Conservation (phyloP, 2,329 filamentous ascomycete genomes). For the Tolypocladium amazonense region DNA sequence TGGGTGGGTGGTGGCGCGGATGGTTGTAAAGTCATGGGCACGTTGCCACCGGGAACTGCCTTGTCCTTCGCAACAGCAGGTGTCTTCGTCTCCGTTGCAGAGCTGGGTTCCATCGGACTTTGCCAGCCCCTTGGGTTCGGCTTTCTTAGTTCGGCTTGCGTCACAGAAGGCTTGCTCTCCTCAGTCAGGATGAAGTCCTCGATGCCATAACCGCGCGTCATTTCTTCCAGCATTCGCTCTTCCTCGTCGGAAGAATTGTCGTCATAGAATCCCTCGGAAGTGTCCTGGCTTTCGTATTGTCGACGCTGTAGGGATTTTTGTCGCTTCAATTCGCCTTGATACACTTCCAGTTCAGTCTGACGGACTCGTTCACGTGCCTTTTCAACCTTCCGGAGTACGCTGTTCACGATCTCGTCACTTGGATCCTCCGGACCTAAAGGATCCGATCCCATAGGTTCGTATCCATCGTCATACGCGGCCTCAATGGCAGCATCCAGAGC, state of each 20-base stretch:
- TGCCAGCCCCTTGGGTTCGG: constrained; percentile 72
- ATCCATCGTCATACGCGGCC: constrained; percentile 87
- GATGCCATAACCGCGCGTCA: constrained; percentile 73
- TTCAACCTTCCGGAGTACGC: constrained; percentile 57
- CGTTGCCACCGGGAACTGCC: constrained; percentile 10
- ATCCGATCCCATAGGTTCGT: constrained; percentile 56
- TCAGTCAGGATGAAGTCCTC: constrained; percentile 64
- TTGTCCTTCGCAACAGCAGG: constrained; percentile 61
- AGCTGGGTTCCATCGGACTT: constrained; percentile 49
- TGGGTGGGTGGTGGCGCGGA: constrained; percentile 38
- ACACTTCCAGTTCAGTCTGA: constrained; percentile 60
- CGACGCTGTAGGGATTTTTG: constrained; percentile 20
- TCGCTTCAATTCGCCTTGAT: constrained; percentile 13
- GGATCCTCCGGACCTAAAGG: constrained; percentile 24
- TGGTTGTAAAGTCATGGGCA: constrained; percentile 12
- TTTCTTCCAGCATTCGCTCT: constrained; percentile 73
- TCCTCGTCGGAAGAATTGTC: constrained; percentile 60
- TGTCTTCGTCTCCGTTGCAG: constrained; percentile 37
- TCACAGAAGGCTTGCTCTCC: constrained; percentile 43
- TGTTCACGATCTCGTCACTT: constrained; percentile 36
- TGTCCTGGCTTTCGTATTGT: constrained; percentile 5
- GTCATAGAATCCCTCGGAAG: constrained; percentile 48
- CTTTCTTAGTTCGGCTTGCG: constrained; percentile 49
- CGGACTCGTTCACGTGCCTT: constrained; percentile 65
- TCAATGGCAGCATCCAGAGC: constrained; percentile 92